Conservation (phyloP, 2,329 filamentous ascomycete genomes). For the Colletotrichum musicola region DNA sequence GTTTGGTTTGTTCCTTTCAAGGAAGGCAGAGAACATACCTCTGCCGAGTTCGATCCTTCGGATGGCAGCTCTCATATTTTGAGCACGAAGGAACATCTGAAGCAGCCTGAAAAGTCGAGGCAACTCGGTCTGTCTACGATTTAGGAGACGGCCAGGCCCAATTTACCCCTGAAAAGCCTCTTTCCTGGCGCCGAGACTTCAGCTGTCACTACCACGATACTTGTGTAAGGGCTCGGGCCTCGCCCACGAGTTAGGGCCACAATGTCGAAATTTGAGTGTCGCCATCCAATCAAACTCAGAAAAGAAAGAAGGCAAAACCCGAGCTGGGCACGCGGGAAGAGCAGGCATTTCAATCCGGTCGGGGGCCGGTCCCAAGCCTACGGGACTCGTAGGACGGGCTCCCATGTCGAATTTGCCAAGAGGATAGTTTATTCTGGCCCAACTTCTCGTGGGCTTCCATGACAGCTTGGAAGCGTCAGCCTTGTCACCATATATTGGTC, state of each 20-base stretch:
- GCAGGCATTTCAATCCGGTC: neutral
- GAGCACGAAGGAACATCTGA: neutral
- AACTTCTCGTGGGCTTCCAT: too few relatives aligned
- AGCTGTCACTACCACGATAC: slow-evolving; percentile 19
- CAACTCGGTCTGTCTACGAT: neutral
- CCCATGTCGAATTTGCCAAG: too few relatives aligned
- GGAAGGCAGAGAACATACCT: neutral
- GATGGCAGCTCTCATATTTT: neutral
- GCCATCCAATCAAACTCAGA: slow-evolving; percentile 6
- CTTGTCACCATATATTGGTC: too few relatives aligned
- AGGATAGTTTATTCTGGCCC: too few relatives aligned
- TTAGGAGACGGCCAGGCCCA: neutral
- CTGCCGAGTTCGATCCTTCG: neutral
- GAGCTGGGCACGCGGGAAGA: slow-evolving; percentile 1
- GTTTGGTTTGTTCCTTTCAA: neutral
- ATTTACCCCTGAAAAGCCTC: slow-evolving; percentile 27
- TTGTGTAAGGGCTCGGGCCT: slow-evolving; percentile 21
- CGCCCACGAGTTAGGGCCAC: slow-evolving; percentile 9
- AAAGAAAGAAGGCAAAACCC: neutral
- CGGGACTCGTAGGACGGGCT: neutral
- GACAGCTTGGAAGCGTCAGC: too few relatives aligned
- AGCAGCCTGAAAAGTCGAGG: neutral
- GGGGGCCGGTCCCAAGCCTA: slow-evolving; percentile 6
- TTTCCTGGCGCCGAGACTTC: slow-evolving; percentile 20
- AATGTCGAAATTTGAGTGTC: slow-evolving; percentile 25